Evolutionary conservation across 176 grass and related monocot genomes (phyloP).

Genomic region (Ensete glaucum): DNA sequence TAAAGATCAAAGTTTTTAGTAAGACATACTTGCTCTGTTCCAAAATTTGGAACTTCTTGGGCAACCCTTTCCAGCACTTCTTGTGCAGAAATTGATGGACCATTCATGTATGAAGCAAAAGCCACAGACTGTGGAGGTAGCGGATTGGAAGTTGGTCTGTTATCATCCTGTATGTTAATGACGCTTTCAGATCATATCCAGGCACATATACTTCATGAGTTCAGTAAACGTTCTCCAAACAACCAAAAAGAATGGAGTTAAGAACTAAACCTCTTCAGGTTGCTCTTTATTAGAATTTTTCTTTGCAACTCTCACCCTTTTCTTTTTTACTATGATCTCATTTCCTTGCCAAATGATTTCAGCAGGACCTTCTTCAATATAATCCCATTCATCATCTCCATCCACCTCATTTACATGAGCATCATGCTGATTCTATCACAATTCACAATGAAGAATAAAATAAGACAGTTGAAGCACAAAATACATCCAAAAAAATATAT

Average conservation of each 20-base stretch:
- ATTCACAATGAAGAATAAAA: slow-evolving; percentile 17
- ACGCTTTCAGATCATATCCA: slow-evolving; percentile 13
- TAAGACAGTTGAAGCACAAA: neutral
- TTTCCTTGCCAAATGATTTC: slow-evolving; percentile 95
- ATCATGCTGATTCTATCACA: slow-evolving; percentile 36
- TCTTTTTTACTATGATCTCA: slow-evolving; percentile 98
- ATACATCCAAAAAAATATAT: neutral
- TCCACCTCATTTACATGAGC: slow-evolving; percentile 28
- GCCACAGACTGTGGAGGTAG: slow-evolving; percentile 59
- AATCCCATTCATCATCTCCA: slow-evolving; percentile 68
- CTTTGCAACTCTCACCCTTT: slow-evolving; percentile 72
- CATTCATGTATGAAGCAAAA: slow-evolving; percentile 44
- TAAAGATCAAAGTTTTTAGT: slow-evolving; percentile 10
- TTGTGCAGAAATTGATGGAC: slow-evolving; percentile 53
- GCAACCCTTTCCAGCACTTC: slow-evolving; percentile 84
- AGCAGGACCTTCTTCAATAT: slow-evolving; percentile 72
- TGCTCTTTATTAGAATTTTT: slow-evolving; percentile 25
- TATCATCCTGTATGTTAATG: slow-evolving; percentile 46
- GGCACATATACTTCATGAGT: neutral
- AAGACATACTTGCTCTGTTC: slow-evolving; percentile 72
- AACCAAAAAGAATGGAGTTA: neutral
- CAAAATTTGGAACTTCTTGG: slow-evolving; percentile 94
- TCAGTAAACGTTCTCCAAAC: neutral
- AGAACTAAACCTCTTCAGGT: slow-evolving; percentile 42
- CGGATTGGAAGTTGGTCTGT: slow-evolving; percentile 92